A percentile compares a stretch with the other conserved stretches of the same genome.
phyloP scores from a whole-genome alignment of 129 eudicot genomes.

The Artemisia annua region DNA sequence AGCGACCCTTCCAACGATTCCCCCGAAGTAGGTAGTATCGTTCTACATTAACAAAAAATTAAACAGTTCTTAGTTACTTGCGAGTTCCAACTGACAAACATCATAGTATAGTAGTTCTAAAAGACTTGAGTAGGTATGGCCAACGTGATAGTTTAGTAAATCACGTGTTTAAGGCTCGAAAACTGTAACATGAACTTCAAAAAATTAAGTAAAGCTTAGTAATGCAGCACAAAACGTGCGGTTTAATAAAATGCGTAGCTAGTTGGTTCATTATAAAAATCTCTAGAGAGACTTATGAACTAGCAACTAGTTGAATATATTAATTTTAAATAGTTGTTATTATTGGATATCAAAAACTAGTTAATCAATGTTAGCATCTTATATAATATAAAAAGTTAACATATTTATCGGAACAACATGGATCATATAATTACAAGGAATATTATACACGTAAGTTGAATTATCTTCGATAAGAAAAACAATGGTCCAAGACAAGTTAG shows the following conservation, averaged over 20 bases:
- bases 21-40: constrained; percentile 59
- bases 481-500: constrained; percentile 28
- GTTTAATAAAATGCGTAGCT: too few relatives aligned
- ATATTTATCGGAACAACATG: neutral
- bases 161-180: neutral
- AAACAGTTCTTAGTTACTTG: neutral
- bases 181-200: neutral
- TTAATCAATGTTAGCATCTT: neutral
- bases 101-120: neutral
- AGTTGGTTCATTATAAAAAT: too few relatives aligned
- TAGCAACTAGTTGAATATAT: neutral
- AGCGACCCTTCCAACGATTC: constrained; percentile 72
- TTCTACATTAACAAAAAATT: constrained; percentile 38
- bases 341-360: neutral
- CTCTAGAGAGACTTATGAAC: too few relatives aligned
- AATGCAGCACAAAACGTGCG: too few relatives aligned
- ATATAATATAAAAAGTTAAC: too few relatives aligned
- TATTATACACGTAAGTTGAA: constrained; percentile 30
- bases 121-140: neutral
- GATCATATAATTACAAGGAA: neutral
- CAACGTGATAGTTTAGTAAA: neutral
- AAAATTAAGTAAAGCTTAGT: neutral
- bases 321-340: neutral
- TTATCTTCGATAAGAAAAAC: constrained; percentile 16
- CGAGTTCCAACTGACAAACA: neutral